Conservation (phyloP, 2,329 filamentous ascomycete genomes). For the Diatrype stigma region DNA sequence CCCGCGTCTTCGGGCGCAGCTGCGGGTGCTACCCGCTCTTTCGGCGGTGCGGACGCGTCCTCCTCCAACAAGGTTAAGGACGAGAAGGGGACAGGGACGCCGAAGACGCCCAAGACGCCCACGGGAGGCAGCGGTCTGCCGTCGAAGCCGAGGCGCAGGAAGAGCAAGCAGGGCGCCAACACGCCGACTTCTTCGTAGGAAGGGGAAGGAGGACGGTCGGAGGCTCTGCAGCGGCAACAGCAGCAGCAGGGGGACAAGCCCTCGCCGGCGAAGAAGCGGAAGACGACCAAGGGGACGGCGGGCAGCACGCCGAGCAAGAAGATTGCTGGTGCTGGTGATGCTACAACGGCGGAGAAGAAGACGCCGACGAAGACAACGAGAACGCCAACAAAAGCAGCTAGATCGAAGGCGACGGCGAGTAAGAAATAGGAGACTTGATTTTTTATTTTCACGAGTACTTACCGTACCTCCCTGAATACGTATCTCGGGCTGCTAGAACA, state of each 20-base stretch:
- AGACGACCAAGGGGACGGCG: not conserved
- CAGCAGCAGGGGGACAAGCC: not conserved
- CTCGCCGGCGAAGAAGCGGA: not conserved
- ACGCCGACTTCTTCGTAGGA: conserved; percentile 22
- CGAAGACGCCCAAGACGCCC: conserved; percentile 31
- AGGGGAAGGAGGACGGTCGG: not conserved
- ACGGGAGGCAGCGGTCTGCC: conserved; percentile 23
- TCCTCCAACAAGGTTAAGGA: conserved; percentile 27
- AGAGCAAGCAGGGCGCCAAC: conserved; percentile 26
- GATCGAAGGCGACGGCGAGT: no score
- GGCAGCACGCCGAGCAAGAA: not conserved
- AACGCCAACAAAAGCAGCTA: no score
- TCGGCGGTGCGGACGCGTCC: conserved; percentile 2
- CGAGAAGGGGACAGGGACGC: conserved; percentile 17
- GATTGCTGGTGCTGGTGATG: not conserved
- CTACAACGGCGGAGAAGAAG: no score
- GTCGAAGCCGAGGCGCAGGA: conserved; percentile 33
- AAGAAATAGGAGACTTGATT: no score
- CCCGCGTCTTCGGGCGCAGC: conserved; percentile 19
- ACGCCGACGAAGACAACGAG: no score
- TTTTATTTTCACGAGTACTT: no score
- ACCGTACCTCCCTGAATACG: no score
- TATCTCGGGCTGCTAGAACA: no score
- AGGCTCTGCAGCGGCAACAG: no score
- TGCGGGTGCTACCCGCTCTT: no score